Evolutionary conservation across 2,329 filamentous ascomycete genomes (phyloP), one percentile per base, ranked within the genome.

Genomic region (Aspergillus aculeatinus): DNA sequence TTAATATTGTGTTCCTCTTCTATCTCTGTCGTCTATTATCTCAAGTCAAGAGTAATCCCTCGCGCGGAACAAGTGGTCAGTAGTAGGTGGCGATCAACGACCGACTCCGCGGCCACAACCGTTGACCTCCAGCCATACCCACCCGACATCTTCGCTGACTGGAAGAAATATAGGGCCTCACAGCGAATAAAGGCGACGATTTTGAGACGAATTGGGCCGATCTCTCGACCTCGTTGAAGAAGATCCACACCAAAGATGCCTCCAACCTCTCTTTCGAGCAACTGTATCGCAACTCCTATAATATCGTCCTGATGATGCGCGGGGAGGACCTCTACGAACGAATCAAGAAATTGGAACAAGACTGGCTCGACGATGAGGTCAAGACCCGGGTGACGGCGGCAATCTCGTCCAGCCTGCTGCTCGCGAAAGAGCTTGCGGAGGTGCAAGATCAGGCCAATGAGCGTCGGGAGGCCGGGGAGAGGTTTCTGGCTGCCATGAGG

Each of bases 171-270:
- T 14, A 89, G 87, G 84, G 85, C 59, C 74, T 87, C 23, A 70
- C 72, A 3, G 81, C 81, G 60, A 72, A 69, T 62, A 87, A 89
- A 65, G 81, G 83, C 10, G 83, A 89, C 68, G 91, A 96, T 66
- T 96, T 96, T 72, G 90, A 96, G n/a, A 82, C 85, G 2, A 90
- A 88, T 67, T 99, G 95, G 95, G 81, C 82, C 14, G 86, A 87
- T 49, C 85, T 99, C 7, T 83, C 87, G 50, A 84, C 87, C 51
- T 92, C 94, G 4, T 85, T 99, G 55, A 83, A 81, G 59, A 91
- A 96, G 72, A 98, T 99, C 54, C 93, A 98, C 78, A 90, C 87
- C 60, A 93, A 96, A 74, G 95, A 96, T 74, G 92, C 92, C 61
- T 96, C 92, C 10, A 83, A 85, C 16, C 85, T 99, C 2, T 96